A percentile compares a stretch with the other conserved stretches of the same genome.
Conservation (phyloP, 768 basidiomycete genomes). For the Boletus rubropictus region DNA sequence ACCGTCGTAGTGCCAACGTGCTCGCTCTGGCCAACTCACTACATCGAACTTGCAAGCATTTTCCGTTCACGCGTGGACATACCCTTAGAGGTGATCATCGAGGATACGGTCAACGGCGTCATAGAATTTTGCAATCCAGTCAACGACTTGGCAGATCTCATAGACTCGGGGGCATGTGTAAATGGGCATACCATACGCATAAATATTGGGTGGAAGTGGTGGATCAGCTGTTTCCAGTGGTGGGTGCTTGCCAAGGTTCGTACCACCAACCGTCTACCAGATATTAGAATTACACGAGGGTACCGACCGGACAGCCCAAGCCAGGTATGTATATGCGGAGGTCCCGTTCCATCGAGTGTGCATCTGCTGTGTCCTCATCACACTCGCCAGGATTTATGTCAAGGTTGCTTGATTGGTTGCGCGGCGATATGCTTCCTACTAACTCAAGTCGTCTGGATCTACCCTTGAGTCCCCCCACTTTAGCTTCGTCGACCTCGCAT, state of each 20-base stretch:
- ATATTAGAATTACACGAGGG: not conserved
- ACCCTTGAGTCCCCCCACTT: constrained; percentile 6
- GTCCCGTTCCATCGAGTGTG: not conserved
- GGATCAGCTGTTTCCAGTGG: constrained; percentile 35
- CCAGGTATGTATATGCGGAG: constrained; percentile 21
- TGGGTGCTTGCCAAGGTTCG: constrained; percentile 22
- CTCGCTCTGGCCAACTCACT: constrained; percentile 40
- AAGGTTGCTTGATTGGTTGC: not conserved
- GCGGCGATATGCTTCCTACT: not conserved
- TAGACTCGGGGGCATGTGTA: constrained; percentile 29
- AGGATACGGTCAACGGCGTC: constrained; percentile 33
- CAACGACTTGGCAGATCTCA: constrained; percentile 34
- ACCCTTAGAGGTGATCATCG: constrained; percentile 33
- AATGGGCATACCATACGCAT: constrained; percentile 38
- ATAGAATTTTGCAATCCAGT: constrained; percentile 42
- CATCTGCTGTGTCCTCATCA: not conserved
- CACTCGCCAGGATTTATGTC: not conserved
- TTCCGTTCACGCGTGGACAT: constrained; percentile 25
- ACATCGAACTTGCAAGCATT: constrained; percentile 28
- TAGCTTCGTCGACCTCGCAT: constrained; percentile 1
- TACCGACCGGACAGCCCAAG: constrained; percentile 5
- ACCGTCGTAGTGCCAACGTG: constrained; percentile 39
- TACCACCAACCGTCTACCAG: not conserved
- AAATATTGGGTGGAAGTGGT: constrained; percentile 29
- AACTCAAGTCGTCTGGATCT: constrained; percentile 8